Evolutionary conservation across 2,329 filamentous ascomycete genomes (phyloP).

Genomic region (Mariannaea elegans): DNA sequence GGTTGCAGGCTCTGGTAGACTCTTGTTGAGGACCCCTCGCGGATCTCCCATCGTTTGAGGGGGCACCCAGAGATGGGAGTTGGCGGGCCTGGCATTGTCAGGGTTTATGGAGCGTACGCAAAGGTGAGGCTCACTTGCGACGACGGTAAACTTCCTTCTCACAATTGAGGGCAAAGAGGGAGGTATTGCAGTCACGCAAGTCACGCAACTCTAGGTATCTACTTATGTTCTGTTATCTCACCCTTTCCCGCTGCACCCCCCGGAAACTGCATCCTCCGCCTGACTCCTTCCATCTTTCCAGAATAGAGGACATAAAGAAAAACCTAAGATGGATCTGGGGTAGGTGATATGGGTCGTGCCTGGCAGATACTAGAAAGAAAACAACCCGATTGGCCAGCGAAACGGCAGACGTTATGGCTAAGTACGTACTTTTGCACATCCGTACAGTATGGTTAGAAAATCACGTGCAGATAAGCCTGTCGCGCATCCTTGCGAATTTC

Average conservation of each 20-base stretch:
- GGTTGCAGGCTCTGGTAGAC: conserved; percentile 34
- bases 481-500: conserved; percentile 24
- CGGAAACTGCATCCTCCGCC: background rate
- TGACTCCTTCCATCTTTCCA: conserved; percentile 8
- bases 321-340: conserved; percentile 6
- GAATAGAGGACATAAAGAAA: background rate
- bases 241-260: no score
- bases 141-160: no score
- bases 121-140: background rate
- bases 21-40: conserved; percentile 29
- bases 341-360: conserved; percentile 2
- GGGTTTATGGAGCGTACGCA: background rate
- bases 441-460: no score
- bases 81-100: conserved; percentile 38
- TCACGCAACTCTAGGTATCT: background rate
- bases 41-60: conserved; percentile 44
- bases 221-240: background rate
- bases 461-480: conserved; percentile 22
- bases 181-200: no score
- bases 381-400: conserved; percentile 37
- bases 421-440: no score
- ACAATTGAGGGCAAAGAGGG: no score
- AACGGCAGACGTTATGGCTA: background rate
- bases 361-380: conserved; percentile 19
- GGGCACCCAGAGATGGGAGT: conserved; percentile 43